A percentile compares a stretch with the other conserved stretches of the same genome.
Conservation (phyloP, 306 rosid species). For the Hippophae rhamnoides region DNA sequence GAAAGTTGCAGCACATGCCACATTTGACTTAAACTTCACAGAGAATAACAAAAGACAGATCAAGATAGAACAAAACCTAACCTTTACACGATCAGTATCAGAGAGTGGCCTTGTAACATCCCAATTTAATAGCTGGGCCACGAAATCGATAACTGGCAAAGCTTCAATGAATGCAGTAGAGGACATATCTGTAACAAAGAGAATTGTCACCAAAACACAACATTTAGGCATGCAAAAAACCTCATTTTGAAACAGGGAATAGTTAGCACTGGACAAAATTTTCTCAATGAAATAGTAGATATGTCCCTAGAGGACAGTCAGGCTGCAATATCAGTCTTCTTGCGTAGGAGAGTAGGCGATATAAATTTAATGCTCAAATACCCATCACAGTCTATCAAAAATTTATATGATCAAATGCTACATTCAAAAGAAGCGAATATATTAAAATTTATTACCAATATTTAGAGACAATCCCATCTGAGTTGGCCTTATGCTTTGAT, state of each 20-base stretch:
- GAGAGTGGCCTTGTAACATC: conserved; percentile 79
- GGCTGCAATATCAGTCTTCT: too few relatives aligned
- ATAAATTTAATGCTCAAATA: not conserved
- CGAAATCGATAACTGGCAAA: conserved; percentile 84
- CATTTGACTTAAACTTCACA: not conserved
- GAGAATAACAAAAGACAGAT: not conserved
- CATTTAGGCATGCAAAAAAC: not conserved
- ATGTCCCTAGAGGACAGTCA: too few relatives aligned
- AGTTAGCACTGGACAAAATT: too few relatives aligned
- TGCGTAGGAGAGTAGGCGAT: too few relatives aligned
- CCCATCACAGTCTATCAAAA: not conserved
- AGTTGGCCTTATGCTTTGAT: conserved; percentile 95
- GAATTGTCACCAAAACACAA: conserved; percentile 4
- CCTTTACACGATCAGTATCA: conserved; percentile 93
- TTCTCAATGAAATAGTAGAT: not conserved
- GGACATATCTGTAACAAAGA: conserved; percentile 70
- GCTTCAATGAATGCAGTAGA: conserved; percentile 96
- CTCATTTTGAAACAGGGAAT: not conserved
- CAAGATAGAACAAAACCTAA: conserved; percentile 18
- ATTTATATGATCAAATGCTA: not conserved
- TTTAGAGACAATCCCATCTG: conserved; percentile 94
- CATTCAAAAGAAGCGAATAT: not conserved
- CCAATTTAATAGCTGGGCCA: conserved; percentile 63
- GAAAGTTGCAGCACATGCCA: too few relatives aligned
- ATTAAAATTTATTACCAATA: conserved; percentile 40